Base-by-base conservation (phyloP, 768 basidiomycete genomes). In the Lanmaoa rubissima region DNA sequence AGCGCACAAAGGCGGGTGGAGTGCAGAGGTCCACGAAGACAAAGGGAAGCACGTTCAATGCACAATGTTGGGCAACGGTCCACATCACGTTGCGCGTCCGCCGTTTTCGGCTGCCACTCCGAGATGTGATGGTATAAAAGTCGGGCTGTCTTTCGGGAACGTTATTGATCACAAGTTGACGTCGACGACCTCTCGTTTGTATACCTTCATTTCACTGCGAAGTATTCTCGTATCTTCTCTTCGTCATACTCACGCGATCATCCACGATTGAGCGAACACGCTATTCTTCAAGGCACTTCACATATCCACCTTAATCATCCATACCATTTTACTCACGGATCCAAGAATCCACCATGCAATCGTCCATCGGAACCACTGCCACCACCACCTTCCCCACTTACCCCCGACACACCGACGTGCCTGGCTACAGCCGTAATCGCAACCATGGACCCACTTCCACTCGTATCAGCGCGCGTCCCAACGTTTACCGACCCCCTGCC, bases 1-100 rank as follows among this genome's bases (percentile, higher is more conserved):
- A 42, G 49, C 10, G 36, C 43, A 65, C 62, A 67, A 67, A 67
- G 64, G 52, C 31, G 43, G 44, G 49, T 7, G 43, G 31, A 48
- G 48, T 17, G 43, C 26, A 34, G 52, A 35, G 24, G n/a, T 32
- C 36, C 48, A 50, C 44, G 32, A 17, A 14, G 50, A 64, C 63
- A 65, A 64, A 55, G 62, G 42, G n/a, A 46, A 39, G 14, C 14
- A 17, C 11, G 50, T 40, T 46, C 42, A 35, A n/a, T 59, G 61
- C 51, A 24, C 21, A 24, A 24, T 24, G 21, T 42, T 21, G 55
- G 14, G 38, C 17, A 26, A 34, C 14, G 44, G 12, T 44, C 34
- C 31, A n/a, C 36, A 28, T 42, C 21, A 45, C 36, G 16, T 28
- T 28, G 48, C 12, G 19, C 19, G 54, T 34, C 39, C 21, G 19